Evolutionary conservation across 306 rosid genomes (phyloP).

Genomic region (Leucaena leucocephala): DNA sequence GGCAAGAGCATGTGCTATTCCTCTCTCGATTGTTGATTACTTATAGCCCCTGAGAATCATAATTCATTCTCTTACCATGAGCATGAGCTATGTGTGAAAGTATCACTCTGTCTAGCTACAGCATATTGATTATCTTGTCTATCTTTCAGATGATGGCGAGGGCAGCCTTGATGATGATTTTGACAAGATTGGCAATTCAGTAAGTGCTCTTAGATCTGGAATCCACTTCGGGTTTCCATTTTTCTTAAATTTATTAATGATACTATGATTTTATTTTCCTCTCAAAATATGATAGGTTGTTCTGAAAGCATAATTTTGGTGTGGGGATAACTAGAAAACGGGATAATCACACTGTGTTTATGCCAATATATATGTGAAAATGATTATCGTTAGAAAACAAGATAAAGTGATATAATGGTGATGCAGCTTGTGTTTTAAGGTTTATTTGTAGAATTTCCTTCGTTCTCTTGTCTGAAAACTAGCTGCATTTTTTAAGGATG

Average conservation of each 20-base stretch:
- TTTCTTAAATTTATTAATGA: constrained; percentile 12
- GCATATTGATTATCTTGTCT: constrained; percentile 24
- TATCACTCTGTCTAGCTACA: constrained; percentile 13
- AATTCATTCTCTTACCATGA: not conserved
- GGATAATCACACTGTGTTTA: constrained; percentile 6
- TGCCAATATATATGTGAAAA: constrained; percentile 18
- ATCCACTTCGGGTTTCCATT: constrained; percentile 23
- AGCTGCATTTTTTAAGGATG: constrained; percentile 57
- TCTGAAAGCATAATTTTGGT: not conserved
- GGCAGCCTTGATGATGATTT: constrained; percentile 92
- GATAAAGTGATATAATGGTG: not conserved
- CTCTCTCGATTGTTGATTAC: not conserved
- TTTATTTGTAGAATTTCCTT: not conserved
- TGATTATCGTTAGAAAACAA: constrained; percentile 15
- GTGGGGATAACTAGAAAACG: constrained; percentile 3
- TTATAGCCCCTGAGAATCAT: constrained; percentile 13
- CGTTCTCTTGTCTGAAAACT: not conserved
- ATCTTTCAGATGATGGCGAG: constrained; percentile 80
- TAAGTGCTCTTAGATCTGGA: constrained; percentile 45
- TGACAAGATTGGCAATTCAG: constrained; percentile 95
- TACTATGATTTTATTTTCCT: not conserved
- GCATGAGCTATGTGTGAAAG: not conserved
- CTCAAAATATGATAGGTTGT: not conserved
- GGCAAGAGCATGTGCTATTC: constrained; percentile 22
- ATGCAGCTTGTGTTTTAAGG: constrained; percentile 6